Conservation (phyloP, 2,329 filamentous ascomycete species). For the Tolypocladium guangdongense region DNA sequence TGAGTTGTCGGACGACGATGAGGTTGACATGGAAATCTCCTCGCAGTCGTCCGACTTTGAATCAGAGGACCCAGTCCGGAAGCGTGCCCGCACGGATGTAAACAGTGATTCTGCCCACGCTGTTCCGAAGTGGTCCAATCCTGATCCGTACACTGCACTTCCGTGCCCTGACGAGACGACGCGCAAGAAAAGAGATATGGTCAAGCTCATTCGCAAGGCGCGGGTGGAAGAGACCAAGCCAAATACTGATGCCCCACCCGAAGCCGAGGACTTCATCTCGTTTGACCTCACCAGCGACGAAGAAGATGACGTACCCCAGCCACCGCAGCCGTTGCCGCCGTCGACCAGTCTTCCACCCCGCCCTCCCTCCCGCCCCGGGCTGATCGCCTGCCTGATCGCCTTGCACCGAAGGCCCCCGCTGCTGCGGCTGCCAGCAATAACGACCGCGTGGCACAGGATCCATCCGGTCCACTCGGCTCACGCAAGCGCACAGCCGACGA, state of each 20-base stretch:
- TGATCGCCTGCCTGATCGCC: conserved; percentile 4
- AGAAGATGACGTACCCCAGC: conserved; percentile 13
- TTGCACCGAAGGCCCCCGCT: conserved; percentile 7
- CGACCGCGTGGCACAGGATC: conserved; percentile 14
- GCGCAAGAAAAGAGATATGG: conserved; percentile 73
- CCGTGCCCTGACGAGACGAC: conserved; percentile 66
- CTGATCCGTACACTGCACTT: conserved; percentile 82
- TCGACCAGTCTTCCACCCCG: conserved; percentile 6
- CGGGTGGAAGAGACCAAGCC: conserved; percentile 48
- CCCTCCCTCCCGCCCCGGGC: conserved; percentile 10
- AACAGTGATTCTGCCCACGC: conserved; percentile 27
- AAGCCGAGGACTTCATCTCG: conserved; percentile 80
- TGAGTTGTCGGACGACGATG: conserved; percentile 51
- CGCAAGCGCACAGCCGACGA: conserved; percentile 69
- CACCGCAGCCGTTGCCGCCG: not conserved
- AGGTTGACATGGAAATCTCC: conserved; percentile 55
- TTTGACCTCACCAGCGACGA: conserved; percentile 58
- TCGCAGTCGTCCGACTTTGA: conserved; percentile 15
- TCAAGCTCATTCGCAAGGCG: conserved; percentile 85
- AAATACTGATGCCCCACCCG: conserved; percentile 39
- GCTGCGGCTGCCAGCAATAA: conserved; percentile 8
- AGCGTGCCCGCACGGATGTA: conserved; percentile 17
- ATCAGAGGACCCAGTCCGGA: conserved; percentile 29
- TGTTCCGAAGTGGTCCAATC: conserved; percentile 83
- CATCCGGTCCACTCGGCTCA: conserved; percentile 40